Evolutionary conservation across 139 green algal species (phyloP), one percentile per base, ranked within the genome.

Genomic region (Tetraselmis chui): DNA sequence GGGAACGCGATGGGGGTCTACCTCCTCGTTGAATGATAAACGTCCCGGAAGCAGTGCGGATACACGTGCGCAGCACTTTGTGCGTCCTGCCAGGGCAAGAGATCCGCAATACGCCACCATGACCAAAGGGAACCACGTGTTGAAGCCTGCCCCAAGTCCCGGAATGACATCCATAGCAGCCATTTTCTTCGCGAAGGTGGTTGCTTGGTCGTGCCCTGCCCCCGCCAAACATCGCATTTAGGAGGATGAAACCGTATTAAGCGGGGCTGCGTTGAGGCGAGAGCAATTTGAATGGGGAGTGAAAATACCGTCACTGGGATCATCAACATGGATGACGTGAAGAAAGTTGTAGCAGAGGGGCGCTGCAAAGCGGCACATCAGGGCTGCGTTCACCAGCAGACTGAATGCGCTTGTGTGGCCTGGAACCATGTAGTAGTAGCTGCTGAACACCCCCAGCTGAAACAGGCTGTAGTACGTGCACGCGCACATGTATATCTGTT

Each of bases 321-420:
- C 83, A 26, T 88, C 87, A 85, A 93, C 91, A 77, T 89, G 92
- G 30, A 95, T 86, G 78, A 95, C 90, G 84, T 94, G 91, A 78
- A 97, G 91, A 83, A 96, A 96, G 89, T 98, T 99, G 91, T 95
- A 99, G 80, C 89, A 95, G 23, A 98, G 92, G 30, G 96, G 94
- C 0, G 96, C 92, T 1, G 95, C 94, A 84, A 98, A 98, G 30
- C 96, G 91, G 81, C 89, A 95, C 84, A 96, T 92, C 77, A 96
- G 89, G 28, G 83, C 86, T 59, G 89, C 90, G 84, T 95, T 95
- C 78, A 91, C 88, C 78, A 95, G 84, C 59, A 94, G 79, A 1
- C 84, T 90, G 80, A 84, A 88, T 30, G 86, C 76, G 84, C 91
- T 87, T 30, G 94, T 95, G 78, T 91, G 87, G n/a, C 79, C 27